These are phyloP conservation scores for Collybia sordida DNA, from an alignment of 768 basidiomycete species.

Conservation along the genomic window DNA sequence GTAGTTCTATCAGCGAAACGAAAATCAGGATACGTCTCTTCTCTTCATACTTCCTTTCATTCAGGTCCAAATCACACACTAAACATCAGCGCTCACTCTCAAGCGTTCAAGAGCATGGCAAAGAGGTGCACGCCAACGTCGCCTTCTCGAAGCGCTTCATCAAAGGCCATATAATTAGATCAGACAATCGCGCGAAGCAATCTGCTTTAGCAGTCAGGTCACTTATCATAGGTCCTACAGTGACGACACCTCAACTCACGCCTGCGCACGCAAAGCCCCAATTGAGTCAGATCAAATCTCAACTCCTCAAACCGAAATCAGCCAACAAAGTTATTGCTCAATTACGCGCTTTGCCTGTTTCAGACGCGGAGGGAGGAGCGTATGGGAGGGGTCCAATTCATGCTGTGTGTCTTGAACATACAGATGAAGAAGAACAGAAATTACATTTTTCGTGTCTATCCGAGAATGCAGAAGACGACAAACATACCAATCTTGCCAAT, in stretches of 20 bases:
- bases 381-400: conserved; percentile 54
- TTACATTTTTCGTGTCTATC: conserved; percentile 56
- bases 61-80: conserved; percentile 21
- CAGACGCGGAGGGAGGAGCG: conserved; percentile 26
- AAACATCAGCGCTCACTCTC: conserved; percentile 35
- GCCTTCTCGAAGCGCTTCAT: conserved; percentile 32
- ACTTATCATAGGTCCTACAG: conserved; percentile 62
- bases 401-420: conserved; percentile 68
- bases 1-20: too few relatives aligned
- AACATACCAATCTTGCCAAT: conserved; percentile 3
- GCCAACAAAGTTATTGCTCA: conserved; percentile 76
- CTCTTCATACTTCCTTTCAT: conserved; percentile 45
- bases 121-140: conserved; percentile 34
- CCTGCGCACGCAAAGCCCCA: conserved; percentile 46
- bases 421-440: conserved; percentile 62
- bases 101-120: conserved; percentile 35
- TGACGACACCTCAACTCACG: conserved; percentile 35
- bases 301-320: conserved; percentile 63
- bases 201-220: conserved; percentile 64
- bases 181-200: conserved; percentile 62
- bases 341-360: conserved; percentile 58
- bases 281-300: conserved; percentile 63
- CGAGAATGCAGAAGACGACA: conserved; percentile 9
- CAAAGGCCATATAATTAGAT: conserved; percentile 30
- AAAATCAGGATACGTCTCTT: conserved; percentile 33